Evolutionary conservation across 768 basidiomycete genomes (phyloP), one percentile per base, ranked within the genome.

Genomic region (Lactarius deliciosus): DNA sequence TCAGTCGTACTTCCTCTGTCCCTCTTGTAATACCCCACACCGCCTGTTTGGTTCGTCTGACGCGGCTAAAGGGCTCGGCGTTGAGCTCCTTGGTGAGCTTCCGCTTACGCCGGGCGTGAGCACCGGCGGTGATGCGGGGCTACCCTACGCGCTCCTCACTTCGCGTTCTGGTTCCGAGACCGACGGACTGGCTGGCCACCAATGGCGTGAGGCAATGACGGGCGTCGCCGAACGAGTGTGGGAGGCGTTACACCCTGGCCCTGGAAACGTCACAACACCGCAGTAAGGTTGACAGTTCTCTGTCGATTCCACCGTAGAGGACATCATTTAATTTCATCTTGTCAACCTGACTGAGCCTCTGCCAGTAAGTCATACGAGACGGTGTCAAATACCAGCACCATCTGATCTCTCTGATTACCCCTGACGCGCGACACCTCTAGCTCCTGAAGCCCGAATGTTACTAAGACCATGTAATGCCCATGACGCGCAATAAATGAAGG

Each of bases 1-100:
- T 74, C 90, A 95, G 80, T 85, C 94, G 0, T 85, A 91, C 76
- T 96, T 89, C 75, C 79, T 88, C 34, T 95, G 93, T 71, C 82
- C 90, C 0, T 83, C 84, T 11, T 97, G 94, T 73, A 77, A 81
- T 1, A 81, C 82, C 0, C 80, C 80, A 1, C 89, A 88, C 69
- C 77, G 86, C 68, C 78, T 91, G 41, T 92, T 90, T 65, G 96
- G 96, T 7, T 79, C 87, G 13, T 83, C 91, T 0, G 81, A 81
- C 38, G 73, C 78, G 3, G 87, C 91, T 0, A 69, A 75, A 3
- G 79, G 81, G 2, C 83, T 95, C 2, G 77, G 79, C 0, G 79
- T 92, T 11, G 78, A 84, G 18, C 77, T 96, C 2, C 82, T 97
- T 20, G 93, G 88, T 0, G 89, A 93, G 72, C 79, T 98, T 16